Conservation (phyloP, 1,284 basidiomycete species). For the Xanthoconium separans region DNA sequence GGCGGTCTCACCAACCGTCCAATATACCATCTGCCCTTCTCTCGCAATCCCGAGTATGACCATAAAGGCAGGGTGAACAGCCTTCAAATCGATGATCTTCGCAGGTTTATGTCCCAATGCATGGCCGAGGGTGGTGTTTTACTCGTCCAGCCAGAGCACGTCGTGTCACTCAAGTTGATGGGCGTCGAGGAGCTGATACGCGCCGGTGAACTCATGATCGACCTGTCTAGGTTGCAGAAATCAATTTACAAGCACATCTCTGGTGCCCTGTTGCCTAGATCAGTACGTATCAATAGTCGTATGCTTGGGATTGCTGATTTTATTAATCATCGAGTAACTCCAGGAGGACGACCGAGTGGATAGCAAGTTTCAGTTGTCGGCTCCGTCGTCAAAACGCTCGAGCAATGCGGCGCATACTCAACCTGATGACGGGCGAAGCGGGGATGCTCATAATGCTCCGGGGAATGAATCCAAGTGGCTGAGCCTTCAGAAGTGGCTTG, state of each 20-base stretch:
- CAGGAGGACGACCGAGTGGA: neutral
- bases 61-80: rapidly evolving
- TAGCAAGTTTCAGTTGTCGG: neutral
- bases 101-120: conserved; percentile 37
- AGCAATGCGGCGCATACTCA: no score
- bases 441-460: neutral
- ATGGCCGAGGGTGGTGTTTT: conserved; percentile 39
- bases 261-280: neutral
- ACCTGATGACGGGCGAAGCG: no score
- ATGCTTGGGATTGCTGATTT: neutral
- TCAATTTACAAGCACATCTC: neutral
- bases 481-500: neutral
- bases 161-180: conserved; percentile 39
- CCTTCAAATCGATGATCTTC: conserved; percentile 18
- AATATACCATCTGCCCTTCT: conserved; percentile 50
- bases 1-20: conserved; percentile 46
- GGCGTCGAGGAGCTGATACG: conserved; percentile 16
- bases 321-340: neutral
- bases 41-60: conserved; percentile 23
- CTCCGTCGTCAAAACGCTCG: neutral
- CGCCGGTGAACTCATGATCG: neutral
- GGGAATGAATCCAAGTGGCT: neutral
- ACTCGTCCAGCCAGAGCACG: conserved; percentile 49
- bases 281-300: neutral
- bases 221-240: neutral